A percentile compares a stretch with the other conserved stretches of the same genome.
These are phyloP conservation scores for Pythium dissimile DNA, from an alignment of 352 stramenopile species.

Conservation along the genomic window DNA sequence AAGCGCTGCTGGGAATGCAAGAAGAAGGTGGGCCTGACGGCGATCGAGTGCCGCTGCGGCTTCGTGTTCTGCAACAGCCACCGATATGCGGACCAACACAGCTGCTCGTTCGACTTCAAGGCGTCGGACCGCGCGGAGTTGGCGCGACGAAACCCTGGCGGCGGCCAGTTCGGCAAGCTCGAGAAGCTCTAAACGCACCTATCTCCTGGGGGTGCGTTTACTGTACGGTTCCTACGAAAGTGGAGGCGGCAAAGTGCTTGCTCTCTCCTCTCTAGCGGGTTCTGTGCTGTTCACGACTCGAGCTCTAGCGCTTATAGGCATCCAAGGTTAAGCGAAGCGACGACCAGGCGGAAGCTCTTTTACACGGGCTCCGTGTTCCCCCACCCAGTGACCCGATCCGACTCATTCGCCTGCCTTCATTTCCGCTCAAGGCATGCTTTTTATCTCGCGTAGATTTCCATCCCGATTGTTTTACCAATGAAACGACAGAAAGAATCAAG, in stretches of 20 bases:
- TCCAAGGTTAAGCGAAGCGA: too few species aligned
- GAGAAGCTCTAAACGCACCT: slow-evolving; percentile 71
- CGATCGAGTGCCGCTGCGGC: slow-evolving; percentile 87
- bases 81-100: slow-evolving; percentile 86
- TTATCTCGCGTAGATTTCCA: slow-evolving; percentile 20
- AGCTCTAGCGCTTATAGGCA: neutral
- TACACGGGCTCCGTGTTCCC: neutral
- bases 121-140: slow-evolving; percentile 67
- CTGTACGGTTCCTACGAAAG: neutral
- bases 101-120: slow-evolving; percentile 87
- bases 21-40: slow-evolving; percentile 89
- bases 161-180: slow-evolving; percentile 82
- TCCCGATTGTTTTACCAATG: slow-evolving; percentile 5
- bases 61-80: slow-evolving; percentile 87
- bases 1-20: slow-evolving; percentile 90
- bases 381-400: slow-evolving; percentile 20
- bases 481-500: slow-evolving; percentile 12
- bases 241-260: slow-evolving; percentile 18
- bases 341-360: neutral
- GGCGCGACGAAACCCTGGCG: slow-evolving; percentile 73
- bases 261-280: neutral
- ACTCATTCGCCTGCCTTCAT: slow-evolving; percentile 3
- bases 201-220: neutral
- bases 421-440: slow-evolving; percentile 9
- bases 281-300: neutral